These are phyloP conservation scores for Coccomyxa subellipsoidea DNA, from an alignment of 163 green algal genomes.

Conservation along the genomic window DNA sequence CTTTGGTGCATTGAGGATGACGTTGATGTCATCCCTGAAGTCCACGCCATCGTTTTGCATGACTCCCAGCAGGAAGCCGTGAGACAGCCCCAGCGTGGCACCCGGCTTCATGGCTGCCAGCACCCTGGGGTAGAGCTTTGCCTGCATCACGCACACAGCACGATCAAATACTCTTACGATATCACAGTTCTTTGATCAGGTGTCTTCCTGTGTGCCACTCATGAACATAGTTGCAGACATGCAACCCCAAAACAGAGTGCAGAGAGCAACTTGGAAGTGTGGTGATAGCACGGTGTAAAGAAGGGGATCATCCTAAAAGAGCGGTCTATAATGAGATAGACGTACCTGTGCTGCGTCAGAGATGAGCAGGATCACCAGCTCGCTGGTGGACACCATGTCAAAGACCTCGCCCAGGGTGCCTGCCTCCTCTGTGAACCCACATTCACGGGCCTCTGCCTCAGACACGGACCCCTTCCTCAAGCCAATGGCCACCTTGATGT, in stretches of 20 bases:
- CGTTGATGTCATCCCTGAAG: conserved; percentile 98
- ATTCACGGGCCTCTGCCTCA: conserved; percentile 76
- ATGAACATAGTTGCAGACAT: too few species aligned
- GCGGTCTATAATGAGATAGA: too few species aligned
- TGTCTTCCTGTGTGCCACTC: not conserved
- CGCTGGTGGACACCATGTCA: conserved; percentile 82
- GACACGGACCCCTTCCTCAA: conserved; percentile 81
- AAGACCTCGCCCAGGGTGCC: conserved; percentile 97
- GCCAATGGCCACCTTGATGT: conserved; percentile 89
- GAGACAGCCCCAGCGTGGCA: conserved; percentile 92
- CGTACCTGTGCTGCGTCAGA: conserved; percentile 76
- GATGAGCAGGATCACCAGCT: conserved; percentile 79
- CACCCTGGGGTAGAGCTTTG: conserved; percentile 93
- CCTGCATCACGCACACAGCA: conserved; percentile 44
- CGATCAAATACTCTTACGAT: too few species aligned
- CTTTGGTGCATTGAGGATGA: conserved; percentile 98
- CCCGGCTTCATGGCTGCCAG: conserved; percentile 97
- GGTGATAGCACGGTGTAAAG: too few species aligned
- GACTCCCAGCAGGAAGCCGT: conserved; percentile 98
- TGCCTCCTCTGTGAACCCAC: conserved; percentile 86
- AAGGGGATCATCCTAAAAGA: too few species aligned
- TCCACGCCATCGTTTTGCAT: conserved; percentile 85
- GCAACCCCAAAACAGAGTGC: too few species aligned
- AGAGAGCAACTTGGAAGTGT: too few species aligned
- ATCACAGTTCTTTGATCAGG: not conserved